Base-by-base conservation (phyloP, 1,139 yeast species). In the Trichomonascaceae sp. region DNA sequence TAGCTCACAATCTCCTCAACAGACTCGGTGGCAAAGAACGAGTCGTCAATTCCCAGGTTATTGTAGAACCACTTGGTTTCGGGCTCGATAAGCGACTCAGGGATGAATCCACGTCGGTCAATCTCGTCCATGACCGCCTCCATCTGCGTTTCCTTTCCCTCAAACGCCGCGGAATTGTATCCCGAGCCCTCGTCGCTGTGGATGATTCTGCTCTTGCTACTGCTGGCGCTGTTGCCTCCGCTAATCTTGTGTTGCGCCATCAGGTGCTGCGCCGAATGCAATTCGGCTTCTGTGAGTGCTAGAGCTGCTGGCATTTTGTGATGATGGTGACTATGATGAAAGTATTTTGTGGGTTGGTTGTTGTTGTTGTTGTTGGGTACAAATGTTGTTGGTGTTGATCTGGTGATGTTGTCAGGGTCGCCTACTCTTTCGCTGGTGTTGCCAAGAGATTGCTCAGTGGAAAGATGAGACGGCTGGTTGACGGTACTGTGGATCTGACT, bases 41-140 rank as follows among this genome's bases (percentile, higher is more conserved):
- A 78, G 54, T 59, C 96, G 53, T 85, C 96, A 43, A 89, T 84
- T 28, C 96, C 96, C 45, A 89, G 68, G 34, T 71, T 62, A 41
- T 80, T 75, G 62, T 89, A 89, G 56, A 89, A 89, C 93, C 95
- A 87, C 50, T 55, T 22, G 5, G 92, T 76, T 59, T 87, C 97
- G 37, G 71, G 65, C 59, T 85, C 96, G 48, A 89, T 80, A 47
- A 84, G 65, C 35, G 72, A 60, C 49, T 82, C 94, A 9, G 97
- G 98, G 40, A 89, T 80, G 51, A 87, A 81, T 0, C 96, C 96
- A 32, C 78, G 74, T 40, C 71, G 67, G 54, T 84, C 95, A 41
- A 89, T 64, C 33, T 75, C 68, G 53, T 84, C 94, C 59, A 84
- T 71, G 28, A 89, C 95, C 44, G 72, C 69, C 42, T 76, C 89